A percentile compares a stretch with the other conserved stretches of the same genome.
These are phyloP conservation scores for Spinacia oleracea DNA, from an alignment of 179 eudicot genomes.

Conservation along the genomic window DNA sequence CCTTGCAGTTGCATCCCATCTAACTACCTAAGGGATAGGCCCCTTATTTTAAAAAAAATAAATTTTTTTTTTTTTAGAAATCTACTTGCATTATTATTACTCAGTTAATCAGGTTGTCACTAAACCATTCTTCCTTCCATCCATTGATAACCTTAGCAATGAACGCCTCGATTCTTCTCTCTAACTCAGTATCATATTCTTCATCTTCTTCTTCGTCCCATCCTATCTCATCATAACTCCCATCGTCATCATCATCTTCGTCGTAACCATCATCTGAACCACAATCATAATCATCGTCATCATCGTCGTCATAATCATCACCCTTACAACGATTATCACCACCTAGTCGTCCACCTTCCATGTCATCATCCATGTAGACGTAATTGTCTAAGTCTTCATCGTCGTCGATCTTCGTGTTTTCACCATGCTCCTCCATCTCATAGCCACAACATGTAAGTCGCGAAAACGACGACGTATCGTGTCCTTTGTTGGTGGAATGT, in stretches of 20 bases:
- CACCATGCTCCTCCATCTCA: conserved; percentile 25
- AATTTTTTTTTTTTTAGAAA: too few relatives aligned
- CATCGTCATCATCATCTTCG: conserved; percentile 37
- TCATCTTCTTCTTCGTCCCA: conserved; percentile 39
- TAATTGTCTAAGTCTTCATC: conserved; percentile 26
- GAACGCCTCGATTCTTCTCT: conserved; percentile 37
- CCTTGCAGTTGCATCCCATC: too few relatives aligned
- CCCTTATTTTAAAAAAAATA: too few relatives aligned
- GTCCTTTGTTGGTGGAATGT: conserved; percentile 15
- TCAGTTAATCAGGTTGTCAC: conserved; percentile 35
- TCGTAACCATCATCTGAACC: conserved; percentile 39
- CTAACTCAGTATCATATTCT: conserved; percentile 34
- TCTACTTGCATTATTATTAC: too few relatives aligned
- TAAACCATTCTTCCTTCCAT: conserved; percentile 49
- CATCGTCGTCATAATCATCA: conserved; percentile 8
- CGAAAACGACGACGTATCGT: not conserved
- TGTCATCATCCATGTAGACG: conserved; percentile 16
- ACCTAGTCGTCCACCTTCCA: too few relatives aligned
- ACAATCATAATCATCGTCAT: conserved; percentile 8
- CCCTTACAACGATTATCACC: not conserved
- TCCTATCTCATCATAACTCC: conserved; percentile 28
- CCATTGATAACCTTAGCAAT: conserved; percentile 45
- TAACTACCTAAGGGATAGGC: too few relatives aligned
- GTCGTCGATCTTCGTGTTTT: conserved; percentile 18
- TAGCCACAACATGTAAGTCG: not conserved